Evolutionary conservation across 148 eudicot species (phyloP).

Genomic region (Fagopyrum tataricum): DNA sequence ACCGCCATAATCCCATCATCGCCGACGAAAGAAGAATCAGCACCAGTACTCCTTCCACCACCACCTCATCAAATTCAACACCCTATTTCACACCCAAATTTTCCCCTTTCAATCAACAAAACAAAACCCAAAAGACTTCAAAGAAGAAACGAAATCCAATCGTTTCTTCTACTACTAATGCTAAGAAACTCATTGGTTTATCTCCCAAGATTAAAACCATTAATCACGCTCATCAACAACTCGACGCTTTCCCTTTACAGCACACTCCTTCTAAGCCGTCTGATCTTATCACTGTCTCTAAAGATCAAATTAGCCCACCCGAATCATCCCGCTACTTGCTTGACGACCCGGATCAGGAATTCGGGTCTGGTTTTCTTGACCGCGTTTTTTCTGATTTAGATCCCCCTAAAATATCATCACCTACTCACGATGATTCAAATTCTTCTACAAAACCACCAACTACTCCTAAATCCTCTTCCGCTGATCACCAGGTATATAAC

Average conservation of each 20-base stretch:
- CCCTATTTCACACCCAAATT: slow-evolving; percentile 2
- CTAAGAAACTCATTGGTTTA: not conserved
- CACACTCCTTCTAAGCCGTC: slow-evolving; percentile 15
- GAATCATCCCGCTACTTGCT: slow-evolving; percentile 67
- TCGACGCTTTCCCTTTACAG: not conserved
- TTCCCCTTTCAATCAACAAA: not conserved
- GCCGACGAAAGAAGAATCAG: slow-evolving; percentile 37
- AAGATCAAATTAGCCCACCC: slow-evolving; percentile 47
- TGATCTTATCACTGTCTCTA: slow-evolving; percentile 19
- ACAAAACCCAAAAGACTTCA: not conserved
- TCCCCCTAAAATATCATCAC: slow-evolving; percentile 15
- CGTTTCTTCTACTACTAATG: not conserved
- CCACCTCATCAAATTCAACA: not conserved
- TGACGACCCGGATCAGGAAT: slow-evolving; percentile 19
- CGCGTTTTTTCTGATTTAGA: slow-evolving; percentile 31
- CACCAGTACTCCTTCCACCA: not conserved
- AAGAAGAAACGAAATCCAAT: not conserved
- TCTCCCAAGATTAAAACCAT: not conserved
- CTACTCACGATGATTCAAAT: not conserved
- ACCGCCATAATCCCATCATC: slow-evolving; percentile 90
- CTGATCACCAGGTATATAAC: not conserved
- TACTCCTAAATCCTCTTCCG: not conserved
- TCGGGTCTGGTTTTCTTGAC: slow-evolving; percentile 23
- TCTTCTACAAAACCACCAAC: not conserved
- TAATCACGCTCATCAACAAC: not conserved